These are phyloP conservation scores for Leucaena leucocephala DNA, from an alignment of 306 rosid genomes.

Conservation along the genomic window DNA sequence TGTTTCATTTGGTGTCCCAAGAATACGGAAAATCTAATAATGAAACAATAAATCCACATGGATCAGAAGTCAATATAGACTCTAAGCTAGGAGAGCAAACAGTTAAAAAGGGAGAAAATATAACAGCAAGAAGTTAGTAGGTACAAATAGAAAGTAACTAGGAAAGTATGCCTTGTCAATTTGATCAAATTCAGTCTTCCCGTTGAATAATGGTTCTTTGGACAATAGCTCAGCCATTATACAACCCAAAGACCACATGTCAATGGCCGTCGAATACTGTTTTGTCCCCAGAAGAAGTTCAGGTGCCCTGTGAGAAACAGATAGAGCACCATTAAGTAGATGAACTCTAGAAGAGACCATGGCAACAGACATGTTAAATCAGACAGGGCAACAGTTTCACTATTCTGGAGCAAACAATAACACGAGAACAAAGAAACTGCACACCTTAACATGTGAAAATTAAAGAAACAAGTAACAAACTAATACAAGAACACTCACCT, in stretches of 20 bases:
- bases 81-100: background rate
- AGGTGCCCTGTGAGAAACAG: conserved; percentile 76
- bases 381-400: conserved; percentile 11
- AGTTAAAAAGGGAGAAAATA: conserved; percentile 15
- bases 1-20: conserved; percentile 95
- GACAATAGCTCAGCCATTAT: conserved; percentile 97
- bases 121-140: background rate
- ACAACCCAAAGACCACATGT: conserved; percentile 99
- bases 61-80: conserved; percentile 16
- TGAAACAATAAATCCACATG: conserved; percentile 15
- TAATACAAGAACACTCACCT: conserved; percentile 62
- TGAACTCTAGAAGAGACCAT: conserved; percentile 28
- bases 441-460: conserved; percentile 13
- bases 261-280: conserved; percentile 92
- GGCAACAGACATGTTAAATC: conserved; percentile 20
- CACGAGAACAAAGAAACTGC: conserved; percentile 1
- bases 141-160: conserved; percentile 19
- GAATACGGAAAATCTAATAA: conserved; percentile 77
- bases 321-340: conserved; percentile 37
- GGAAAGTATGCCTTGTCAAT: conserved; percentile 77
- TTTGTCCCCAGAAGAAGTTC: conserved; percentile 89
- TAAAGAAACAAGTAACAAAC: conserved; percentile 1
- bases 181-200: conserved; percentile 94
- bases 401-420: conserved; percentile 7
- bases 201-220: conserved; percentile 90